Conservation (phyloP, 208 protist genomes). For the Wallacemonas sp. region DNA sequence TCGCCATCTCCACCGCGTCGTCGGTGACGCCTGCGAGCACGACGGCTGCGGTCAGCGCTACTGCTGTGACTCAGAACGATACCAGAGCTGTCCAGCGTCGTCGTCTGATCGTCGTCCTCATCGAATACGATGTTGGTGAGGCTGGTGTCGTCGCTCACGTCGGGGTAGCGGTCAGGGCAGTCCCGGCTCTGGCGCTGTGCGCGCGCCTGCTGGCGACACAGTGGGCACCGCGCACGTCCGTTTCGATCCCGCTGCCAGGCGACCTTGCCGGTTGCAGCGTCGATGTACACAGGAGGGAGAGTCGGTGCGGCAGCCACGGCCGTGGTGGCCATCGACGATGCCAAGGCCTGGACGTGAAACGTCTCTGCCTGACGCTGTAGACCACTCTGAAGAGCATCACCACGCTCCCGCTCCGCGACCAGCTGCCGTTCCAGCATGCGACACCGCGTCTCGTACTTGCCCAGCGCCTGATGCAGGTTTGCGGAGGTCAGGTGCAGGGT, state of each 20-base stretch:
- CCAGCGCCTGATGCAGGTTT: slow-evolving; percentile 38
- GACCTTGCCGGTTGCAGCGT: slow-evolving; percentile 3
- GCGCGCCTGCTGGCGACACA: slow-evolving; percentile 16
- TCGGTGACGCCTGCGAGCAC: not conserved
- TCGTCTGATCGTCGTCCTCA: not conserved
- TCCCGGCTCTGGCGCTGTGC: not conserved
- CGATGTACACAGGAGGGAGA: slow-evolving; percentile 1
- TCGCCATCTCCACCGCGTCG: not conserved
- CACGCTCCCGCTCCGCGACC: slow-evolving; percentile 41
- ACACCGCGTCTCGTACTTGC: slow-evolving; percentile 45
- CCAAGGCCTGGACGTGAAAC: slow-evolving; percentile 13
- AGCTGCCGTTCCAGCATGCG: slow-evolving; percentile 57
- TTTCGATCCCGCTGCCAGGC: slow-evolving; percentile 11
- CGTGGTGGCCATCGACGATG: not conserved
- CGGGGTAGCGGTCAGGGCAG: not conserved
- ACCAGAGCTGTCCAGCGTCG: too few species aligned
- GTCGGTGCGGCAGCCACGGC: not conserved
- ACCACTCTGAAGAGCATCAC: slow-evolving; percentile 27
- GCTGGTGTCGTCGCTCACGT: not conserved
- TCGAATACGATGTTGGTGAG: too few species aligned
- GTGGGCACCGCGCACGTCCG: slow-evolving; percentile 4
- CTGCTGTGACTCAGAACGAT: too few species aligned
- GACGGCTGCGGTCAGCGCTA: not conserved
- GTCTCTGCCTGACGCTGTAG: slow-evolving; percentile 34
- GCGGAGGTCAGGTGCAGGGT: slow-evolving; percentile 36